These are phyloP conservation scores for Yamadazyma friedrichii DNA, from an alignment of 1,139 yeast genomes.

Conservation along the genomic window DNA sequence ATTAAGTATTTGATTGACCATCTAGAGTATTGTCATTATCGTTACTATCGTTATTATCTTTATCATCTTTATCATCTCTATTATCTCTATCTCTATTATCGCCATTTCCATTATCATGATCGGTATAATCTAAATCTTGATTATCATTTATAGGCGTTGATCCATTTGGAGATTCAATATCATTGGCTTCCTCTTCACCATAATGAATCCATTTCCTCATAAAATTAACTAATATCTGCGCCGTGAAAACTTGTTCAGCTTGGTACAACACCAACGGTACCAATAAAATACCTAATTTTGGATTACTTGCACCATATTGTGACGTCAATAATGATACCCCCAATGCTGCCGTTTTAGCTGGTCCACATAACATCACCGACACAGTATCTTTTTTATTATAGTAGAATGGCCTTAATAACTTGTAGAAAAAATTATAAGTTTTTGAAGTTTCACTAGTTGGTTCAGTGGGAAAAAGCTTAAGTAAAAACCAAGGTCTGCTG, in stretches of 20 bases:
- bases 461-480: slow-evolving; percentile 37
- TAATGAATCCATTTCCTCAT: slow-evolving; percentile 66
- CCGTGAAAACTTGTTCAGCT: slow-evolving; percentile 80
- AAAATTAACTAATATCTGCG: slow-evolving; percentile 63
- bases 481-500: slow-evolving; percentile 61
- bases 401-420: slow-evolving; percentile 61
- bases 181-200: slow-evolving; percentile 24
- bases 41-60: neutral
- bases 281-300: slow-evolving; percentile 65
- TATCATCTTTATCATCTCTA: neutral
- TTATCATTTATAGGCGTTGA: slow-evolving; percentile 1
- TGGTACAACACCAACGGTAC: slow-evolving; percentile 85
- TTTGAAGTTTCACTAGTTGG: slow-evolving; percentile 47
- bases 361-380: slow-evolving; percentile 81
- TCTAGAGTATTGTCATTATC: neutral
- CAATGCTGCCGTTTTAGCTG: slow-evolving; percentile 89
- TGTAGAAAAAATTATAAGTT: slow-evolving; percentile 40
- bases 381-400: slow-evolving; percentile 72
- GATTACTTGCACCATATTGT: slow-evolving; percentile 68
- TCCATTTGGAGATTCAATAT: slow-evolving; percentile 8
- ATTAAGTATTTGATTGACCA: too few species aligned
- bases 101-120: neutral
- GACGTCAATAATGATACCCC: slow-evolving; percentile 82
- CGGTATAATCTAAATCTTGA: neutral
- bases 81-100: neutral